Conservation (phyloP, 768 basidiomycete species). For the Hortiboletus campestris region DNA sequence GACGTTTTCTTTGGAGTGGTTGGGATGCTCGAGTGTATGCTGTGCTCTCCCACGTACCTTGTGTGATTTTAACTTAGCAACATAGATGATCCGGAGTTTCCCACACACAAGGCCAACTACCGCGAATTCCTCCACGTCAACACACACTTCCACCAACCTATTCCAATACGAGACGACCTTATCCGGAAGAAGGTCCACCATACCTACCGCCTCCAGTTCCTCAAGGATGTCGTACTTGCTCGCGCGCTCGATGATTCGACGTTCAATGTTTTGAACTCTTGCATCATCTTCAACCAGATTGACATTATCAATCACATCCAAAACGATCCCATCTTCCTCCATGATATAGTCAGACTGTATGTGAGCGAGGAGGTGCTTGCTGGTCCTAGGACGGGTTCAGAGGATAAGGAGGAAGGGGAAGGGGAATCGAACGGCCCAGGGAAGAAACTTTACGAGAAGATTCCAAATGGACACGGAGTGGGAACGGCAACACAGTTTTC, state of each 20-base stretch:
- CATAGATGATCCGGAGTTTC: conserved; percentile 95
- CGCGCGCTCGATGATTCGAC: conserved; percentile 94
- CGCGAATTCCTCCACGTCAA: conserved; percentile 86
- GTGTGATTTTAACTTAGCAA: conserved; percentile 15
- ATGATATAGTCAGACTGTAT: conserved; percentile 74
- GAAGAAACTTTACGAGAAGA: conserved; percentile 42
- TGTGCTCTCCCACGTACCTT: conserved; percentile 1
- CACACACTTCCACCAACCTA: conserved; percentile 86
- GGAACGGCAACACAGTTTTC: conserved; percentile 39
- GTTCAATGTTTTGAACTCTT: conserved; percentile 94
- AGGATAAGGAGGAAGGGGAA: conserved; percentile 28
- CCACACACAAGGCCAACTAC: conserved; percentile 94
- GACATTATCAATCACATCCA: conserved; percentile 94
- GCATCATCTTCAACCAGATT: conserved; percentile 98
- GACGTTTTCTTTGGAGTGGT: conserved; percentile 90
- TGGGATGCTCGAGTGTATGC: conserved; percentile 95
- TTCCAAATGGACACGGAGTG: conserved; percentile 28
- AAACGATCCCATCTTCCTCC: conserved; percentile 69
- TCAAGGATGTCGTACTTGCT: conserved; percentile 97
- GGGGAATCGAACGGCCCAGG: conserved; percentile 30
- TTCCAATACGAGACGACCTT: conserved; percentile 69
- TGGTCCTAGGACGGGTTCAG: conserved; percentile 34
- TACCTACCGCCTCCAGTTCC: conserved; percentile 94
- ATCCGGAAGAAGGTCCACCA: conserved; percentile 93
- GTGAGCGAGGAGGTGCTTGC: conserved; percentile 66